Percentiles rank a stretch among this genome's conserved stretches.
These are phyloP conservation scores for Epichloe bromicola DNA, from an alignment of 2,329 filamentous ascomycete genomes.

Conservation along the genomic window DNA sequence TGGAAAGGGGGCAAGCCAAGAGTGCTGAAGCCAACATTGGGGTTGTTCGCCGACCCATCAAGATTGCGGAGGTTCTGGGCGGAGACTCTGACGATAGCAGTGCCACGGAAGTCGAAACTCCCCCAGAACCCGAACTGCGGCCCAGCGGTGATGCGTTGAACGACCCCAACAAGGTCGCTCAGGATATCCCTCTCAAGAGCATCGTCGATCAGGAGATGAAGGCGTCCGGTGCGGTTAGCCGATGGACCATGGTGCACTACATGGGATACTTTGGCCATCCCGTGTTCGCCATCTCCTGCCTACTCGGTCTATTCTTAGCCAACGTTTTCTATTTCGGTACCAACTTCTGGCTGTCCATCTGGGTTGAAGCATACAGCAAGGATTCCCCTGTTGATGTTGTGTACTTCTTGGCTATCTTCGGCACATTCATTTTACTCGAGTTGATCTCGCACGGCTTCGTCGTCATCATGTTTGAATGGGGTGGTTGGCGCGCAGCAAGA, in stretches of 20 bases:
- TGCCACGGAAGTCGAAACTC: constrained; percentile 13
- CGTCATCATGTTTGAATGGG: constrained; percentile 37
- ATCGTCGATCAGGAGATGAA: constrained; percentile 35
- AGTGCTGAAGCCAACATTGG: constrained; percentile 31
- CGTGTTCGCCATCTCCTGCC: constrained; percentile 25
- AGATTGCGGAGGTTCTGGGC: constrained; percentile 24
- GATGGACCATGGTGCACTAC: constrained; percentile 35
- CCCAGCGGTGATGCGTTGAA: constrained; percentile 17
- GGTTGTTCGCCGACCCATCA: constrained; percentile 30
- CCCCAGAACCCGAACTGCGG: constrained; percentile 16
- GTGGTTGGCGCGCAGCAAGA: constrained; percentile 42
- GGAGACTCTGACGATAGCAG: constrained; percentile 23
- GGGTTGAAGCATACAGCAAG: constrained; percentile 38
- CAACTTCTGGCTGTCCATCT: constrained; percentile 37
- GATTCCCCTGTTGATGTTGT: constrained; percentile 29
- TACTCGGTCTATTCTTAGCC: constrained; percentile 26
- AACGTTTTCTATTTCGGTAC: constrained; percentile 29
- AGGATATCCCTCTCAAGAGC: constrained; percentile 25
- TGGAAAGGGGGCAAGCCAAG: constrained; percentile 33
- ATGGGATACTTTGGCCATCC: constrained; percentile 38
- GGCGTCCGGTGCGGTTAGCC: constrained; percentile 30
- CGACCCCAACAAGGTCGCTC: constrained; percentile 19
- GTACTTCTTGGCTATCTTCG: constrained; percentile 42
- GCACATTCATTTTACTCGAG: constrained; percentile 30
- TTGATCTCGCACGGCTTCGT: constrained; percentile 28